These are phyloP conservation scores for Blepharisma undulans DNA, from an alignment of 169 alveolate species.

Conservation along the genomic window DNA sequence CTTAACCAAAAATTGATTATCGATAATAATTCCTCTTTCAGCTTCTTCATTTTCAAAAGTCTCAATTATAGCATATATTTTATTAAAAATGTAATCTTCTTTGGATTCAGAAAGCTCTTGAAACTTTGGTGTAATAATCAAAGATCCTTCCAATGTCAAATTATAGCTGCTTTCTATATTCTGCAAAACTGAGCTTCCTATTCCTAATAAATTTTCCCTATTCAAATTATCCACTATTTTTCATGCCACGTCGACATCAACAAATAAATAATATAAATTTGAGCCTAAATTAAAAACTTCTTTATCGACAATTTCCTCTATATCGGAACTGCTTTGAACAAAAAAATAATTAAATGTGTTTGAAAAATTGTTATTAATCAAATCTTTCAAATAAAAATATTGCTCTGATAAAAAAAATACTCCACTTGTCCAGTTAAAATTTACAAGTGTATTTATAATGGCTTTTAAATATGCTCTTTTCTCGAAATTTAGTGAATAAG, in stretches of 20 bases:
- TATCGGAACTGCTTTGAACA: neutral
- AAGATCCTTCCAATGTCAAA: neutral
- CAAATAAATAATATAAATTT: too few relatives aligned
- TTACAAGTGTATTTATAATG: neutral
- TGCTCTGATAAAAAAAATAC: neutral
- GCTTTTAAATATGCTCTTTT: neutral
- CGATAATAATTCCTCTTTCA: neutral
- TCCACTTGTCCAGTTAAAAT: neutral
- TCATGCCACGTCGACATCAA: neutral
- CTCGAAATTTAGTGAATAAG: neutral
- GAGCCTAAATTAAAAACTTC: neutral
- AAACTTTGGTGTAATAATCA: neutral
- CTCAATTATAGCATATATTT: neutral
- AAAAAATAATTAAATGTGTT: too few relatives aligned
- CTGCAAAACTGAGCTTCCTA: neutral
- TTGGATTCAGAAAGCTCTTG: neutral
- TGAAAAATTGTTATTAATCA: too few relatives aligned
- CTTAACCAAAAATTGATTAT: neutral
- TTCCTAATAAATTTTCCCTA: neutral
- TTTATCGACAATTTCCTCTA: neutral
- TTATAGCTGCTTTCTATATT: neutral
- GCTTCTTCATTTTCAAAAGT: neutral
- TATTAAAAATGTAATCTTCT: neutral
- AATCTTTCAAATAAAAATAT: neutral
- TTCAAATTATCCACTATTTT: neutral